Conservation (phyloP, 169 alveolate genomes). For the Cystoisospora suis region DNA sequence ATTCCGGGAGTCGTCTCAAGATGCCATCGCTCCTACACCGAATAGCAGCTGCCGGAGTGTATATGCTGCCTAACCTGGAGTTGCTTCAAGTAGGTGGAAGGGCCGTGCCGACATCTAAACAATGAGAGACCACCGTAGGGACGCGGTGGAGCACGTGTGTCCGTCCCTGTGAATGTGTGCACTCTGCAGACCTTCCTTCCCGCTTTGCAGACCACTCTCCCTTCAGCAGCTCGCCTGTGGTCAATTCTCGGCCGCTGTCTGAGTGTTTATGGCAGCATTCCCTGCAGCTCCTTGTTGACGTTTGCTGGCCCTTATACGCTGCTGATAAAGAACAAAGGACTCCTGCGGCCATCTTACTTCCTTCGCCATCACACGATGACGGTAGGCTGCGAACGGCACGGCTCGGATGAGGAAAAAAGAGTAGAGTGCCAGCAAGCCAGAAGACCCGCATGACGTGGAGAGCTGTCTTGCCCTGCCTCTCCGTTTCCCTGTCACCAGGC, state of each 20-base stretch:
- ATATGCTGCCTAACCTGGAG: slow-evolving; percentile 18
- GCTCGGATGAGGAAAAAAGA: too few relatives aligned
- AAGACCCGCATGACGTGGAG: too few relatives aligned
- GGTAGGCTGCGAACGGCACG: not conserved
- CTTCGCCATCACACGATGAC: slow-evolving; percentile 32
- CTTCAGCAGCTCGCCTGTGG: slow-evolving; percentile 3
- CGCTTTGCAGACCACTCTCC: not conserved
- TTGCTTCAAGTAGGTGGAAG: not conserved
- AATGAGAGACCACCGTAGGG: not conserved
- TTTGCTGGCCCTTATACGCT: slow-evolving; percentile 14
- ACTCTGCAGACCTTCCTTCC: slow-evolving; percentile 9
- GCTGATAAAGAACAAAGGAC: not conserved
- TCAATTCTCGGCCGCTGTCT: not conserved
- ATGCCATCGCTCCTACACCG: not conserved
- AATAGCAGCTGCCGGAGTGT: slow-evolving; percentile 7
- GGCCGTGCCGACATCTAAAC: not conserved
- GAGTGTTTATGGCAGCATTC: not conserved
- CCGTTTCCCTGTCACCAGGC: slow-evolving; percentile 25
- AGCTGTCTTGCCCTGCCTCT: not conserved
- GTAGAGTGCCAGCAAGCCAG: too few relatives aligned
- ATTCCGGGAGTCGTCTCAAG: too few relatives aligned
- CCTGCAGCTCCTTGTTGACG: not conserved
- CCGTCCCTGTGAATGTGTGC: not conserved
- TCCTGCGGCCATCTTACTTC: slow-evolving; percentile 23
- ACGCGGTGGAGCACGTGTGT: not conserved